Conservation (phyloP, 352 stramenopile species). For the Phytophthora boehmeriae region DNA sequence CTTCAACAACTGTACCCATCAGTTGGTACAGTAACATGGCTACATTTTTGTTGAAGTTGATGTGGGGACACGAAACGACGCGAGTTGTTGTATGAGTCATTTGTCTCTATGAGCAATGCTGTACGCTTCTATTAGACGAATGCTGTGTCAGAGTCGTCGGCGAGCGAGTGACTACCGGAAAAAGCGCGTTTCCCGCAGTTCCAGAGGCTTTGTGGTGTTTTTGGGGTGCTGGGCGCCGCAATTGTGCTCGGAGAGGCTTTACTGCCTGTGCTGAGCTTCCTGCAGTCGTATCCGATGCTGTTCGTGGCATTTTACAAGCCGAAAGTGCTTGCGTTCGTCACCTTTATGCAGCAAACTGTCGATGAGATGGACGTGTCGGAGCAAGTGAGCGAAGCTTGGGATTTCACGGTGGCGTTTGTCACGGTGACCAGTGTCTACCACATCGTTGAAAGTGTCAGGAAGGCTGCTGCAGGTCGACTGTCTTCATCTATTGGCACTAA, state of each 20-base stretch:
- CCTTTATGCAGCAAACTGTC: constrained; percentile 1
- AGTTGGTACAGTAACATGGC: not conserved
- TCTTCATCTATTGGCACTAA: constrained; percentile 4
- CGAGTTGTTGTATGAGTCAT: not conserved
- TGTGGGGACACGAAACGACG: not conserved
- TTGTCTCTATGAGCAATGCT: not conserved
- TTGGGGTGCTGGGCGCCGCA: constrained; percentile 6
- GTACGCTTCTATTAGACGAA: not conserved
- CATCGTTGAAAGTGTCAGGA: constrained; percentile 32
- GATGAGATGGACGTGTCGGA: constrained; percentile 32
- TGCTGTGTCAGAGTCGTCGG: not conserved
- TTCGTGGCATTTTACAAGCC: constrained; percentile 43
- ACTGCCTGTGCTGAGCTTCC: constrained; percentile 18
- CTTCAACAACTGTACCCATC: not conserved
- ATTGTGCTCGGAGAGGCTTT: constrained; percentile 6
- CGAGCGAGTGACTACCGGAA: not conserved
- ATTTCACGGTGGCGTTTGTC: constrained; percentile 39
- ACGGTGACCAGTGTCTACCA: constrained; percentile 43
- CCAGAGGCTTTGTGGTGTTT: not conserved
- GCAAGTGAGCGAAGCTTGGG: constrained; percentile 33
- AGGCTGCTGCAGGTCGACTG: constrained; percentile 4
- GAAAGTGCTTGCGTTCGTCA: constrained; percentile 24
- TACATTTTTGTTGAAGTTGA: not conserved
- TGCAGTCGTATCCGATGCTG: constrained; percentile 27
- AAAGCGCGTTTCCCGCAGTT: not conserved